Base-by-base conservation (phyloP, 2,329 filamentous ascomycete species). In the Huntiella abstrusa region DNA sequence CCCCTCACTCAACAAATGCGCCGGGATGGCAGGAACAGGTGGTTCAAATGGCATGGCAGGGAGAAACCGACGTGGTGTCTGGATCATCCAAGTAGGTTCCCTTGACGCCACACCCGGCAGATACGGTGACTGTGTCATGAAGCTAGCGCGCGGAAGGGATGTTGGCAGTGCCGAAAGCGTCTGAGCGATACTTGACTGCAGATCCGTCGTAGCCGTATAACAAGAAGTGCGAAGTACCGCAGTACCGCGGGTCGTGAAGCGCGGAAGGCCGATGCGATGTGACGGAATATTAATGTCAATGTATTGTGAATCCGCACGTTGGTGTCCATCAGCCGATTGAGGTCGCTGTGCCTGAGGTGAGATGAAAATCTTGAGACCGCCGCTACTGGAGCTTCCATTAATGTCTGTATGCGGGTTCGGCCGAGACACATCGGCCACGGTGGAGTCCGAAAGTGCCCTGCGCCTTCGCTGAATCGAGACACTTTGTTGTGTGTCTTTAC, bases 151-250 rank as follows among this genome's bases (percentile, higher is more conserved):
- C 10, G 48, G 19, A 32, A 49, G 17, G 3, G 48, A 46, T 10
- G 41, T 43, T 4, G 48, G 41, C 3, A 37, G 34, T n/a, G 41
- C 32, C 3, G 48, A 47, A 4, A 41, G 19, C 10, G 48, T 33
- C 12, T 39, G 35, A 10, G 43, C 32, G 11, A 47, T 36, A 37
- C 44, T 49, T 5, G 48, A 49, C 22, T 48, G 47, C 5, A 50
- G 41, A 51, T 86, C 83, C 45, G 88, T 83, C 4, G 75, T 79
- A 2, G 83, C 81, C 3, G 78, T 74, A 59, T 84, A 83, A 12
- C 80, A 77, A n/a, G 87, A 92, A 53, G 78, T 82, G 51, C 83
- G 78, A 52, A 95, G 67, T 51, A 84, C 71, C 2, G 83, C 77
- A 2, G 80, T 86, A 8, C 85, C 85, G 54, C 73, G 71, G 45